phyloP scores from a whole-genome alignment of 257 asterid genomes.

The Solanum gandarillasii region DNA sequence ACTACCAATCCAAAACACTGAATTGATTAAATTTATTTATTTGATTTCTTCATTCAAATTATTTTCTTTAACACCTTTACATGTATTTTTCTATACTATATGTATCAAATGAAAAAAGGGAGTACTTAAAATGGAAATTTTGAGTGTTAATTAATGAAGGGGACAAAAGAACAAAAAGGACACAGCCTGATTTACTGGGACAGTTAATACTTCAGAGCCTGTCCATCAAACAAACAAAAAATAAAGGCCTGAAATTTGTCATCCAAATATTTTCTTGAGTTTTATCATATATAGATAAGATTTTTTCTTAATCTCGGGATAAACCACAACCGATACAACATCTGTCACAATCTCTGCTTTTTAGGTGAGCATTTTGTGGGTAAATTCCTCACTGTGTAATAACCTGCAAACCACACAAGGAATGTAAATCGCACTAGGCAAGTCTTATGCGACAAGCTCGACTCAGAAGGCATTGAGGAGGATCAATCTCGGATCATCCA shows the following conservation, averaged over 20 bases:
- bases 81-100: neutral
- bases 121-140: neutral
- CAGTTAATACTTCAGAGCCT: neutral
- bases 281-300: neutral
- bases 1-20: neutral
- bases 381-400: too few species aligned
- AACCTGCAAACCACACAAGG: too few species aligned
- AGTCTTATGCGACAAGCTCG: too few species aligned
- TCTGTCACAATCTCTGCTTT: rapidly evolving
- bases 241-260: neutral
- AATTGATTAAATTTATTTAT: neutral
- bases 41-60: neutral
- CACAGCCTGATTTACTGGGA: neutral
- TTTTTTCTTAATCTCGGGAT: neutral
- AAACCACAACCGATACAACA: rapidly evolving
- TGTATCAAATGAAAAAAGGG: neutral
- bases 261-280: neutral
- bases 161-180: neutral
- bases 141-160: neutral
- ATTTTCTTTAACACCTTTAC: neutral
- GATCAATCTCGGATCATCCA: too few species aligned
- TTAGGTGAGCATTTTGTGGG: too few species aligned
- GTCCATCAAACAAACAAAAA: neutral
- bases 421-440: too few species aligned
- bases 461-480: too few species aligned